phyloP scores from a whole-genome alignment of 2,329 filamentous ascomycete genomes.

The Aspergillus sp. region DNA sequence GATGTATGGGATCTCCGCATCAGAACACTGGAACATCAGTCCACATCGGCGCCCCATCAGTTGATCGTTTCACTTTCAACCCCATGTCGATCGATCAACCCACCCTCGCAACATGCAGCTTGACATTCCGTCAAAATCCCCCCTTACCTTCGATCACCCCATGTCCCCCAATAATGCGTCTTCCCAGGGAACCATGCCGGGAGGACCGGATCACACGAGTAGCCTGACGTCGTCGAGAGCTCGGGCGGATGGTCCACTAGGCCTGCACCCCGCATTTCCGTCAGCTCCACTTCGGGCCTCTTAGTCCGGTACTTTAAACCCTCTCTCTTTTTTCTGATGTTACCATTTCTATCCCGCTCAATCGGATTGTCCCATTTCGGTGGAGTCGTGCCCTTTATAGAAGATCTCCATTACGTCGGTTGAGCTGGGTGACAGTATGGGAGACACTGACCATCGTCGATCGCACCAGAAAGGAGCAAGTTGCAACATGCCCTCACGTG shows the following conservation, averaged over 20 bases:
- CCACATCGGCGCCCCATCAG: not conserved
- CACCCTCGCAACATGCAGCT: not conserved
- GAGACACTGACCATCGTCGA: no score
- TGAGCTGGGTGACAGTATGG: no score
- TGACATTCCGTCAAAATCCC: not conserved
- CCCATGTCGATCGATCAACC: not conserved
- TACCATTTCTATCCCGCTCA: not conserved
- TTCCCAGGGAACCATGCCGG: constrained; percentile 10
- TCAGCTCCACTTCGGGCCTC: constrained; percentile 16
- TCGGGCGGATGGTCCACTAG: constrained; percentile 19
- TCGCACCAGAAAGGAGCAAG: no score
- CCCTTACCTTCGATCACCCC: not conserved
- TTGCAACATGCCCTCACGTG: no score
- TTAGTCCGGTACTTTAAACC: constrained; percentile 9
- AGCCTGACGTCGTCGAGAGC: constrained; percentile 27
- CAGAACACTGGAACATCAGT: not conserved
- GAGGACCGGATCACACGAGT: constrained; percentile 29
- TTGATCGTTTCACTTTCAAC: not conserved
- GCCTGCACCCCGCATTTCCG: constrained; percentile 37
- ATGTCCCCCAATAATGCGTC: not conserved
- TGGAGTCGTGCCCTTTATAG: no score
- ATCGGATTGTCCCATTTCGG: not conserved
- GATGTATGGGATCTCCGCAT: not conserved
- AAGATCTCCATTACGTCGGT: no score
- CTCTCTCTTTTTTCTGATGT: not conserved